These are phyloP conservation scores for Penicillium canariense DNA, from an alignment of 495 filamentous ascomycete genomes.

Conservation along the genomic window DNA sequence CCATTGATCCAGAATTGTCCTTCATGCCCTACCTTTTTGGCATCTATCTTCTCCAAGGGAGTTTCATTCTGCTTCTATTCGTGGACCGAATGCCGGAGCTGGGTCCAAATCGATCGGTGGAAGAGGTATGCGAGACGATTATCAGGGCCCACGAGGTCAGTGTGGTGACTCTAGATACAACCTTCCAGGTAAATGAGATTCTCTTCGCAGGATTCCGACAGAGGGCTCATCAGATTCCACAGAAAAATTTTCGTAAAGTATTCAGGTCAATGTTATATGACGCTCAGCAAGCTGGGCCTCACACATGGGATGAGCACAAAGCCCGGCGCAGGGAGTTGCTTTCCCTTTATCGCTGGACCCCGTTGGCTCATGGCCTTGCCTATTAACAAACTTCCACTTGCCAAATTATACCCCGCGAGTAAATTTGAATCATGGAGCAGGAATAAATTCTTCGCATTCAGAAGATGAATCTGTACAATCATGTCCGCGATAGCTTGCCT, in stretches of 20 bases:
- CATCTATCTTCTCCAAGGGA: conserved; percentile 59
- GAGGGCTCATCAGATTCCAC: neutral
- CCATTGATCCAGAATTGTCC: conserved; percentile 54
- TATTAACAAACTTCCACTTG: conserved; percentile 5
- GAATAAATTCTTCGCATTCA: neutral
- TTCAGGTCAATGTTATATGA: conserved; percentile 23
- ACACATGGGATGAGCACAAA: conserved; percentile 24
- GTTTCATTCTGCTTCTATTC: conserved; percentile 55
- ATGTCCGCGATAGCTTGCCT: no score
- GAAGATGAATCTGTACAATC: neutral
- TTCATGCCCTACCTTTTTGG: conserved; percentile 64
- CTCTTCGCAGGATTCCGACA: no score
- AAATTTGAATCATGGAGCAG: neutral
- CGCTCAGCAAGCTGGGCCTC: conserved; percentile 18
- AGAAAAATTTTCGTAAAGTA: conserved; percentile 24
- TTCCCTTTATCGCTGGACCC: conserved; percentile 21
- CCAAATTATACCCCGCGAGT: neutral
- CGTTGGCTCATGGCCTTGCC: conserved; percentile 16
- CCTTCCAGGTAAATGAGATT: conserved; percentile 50
- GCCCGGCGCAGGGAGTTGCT: conserved; percentile 19
- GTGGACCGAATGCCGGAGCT: conserved; percentile 54
- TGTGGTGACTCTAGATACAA: conserved; percentile 58
- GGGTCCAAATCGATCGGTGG: conserved; percentile 49
- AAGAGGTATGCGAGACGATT: conserved; percentile 56
- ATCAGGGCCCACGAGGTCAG: conserved; percentile 59